Percentiles rank a stretch among this genome's conserved stretches.
These are phyloP conservation scores for Thelephora aurantiotincta DNA, from an alignment of 768 basidiomycete genomes.

Conservation along the genomic window DNA sequence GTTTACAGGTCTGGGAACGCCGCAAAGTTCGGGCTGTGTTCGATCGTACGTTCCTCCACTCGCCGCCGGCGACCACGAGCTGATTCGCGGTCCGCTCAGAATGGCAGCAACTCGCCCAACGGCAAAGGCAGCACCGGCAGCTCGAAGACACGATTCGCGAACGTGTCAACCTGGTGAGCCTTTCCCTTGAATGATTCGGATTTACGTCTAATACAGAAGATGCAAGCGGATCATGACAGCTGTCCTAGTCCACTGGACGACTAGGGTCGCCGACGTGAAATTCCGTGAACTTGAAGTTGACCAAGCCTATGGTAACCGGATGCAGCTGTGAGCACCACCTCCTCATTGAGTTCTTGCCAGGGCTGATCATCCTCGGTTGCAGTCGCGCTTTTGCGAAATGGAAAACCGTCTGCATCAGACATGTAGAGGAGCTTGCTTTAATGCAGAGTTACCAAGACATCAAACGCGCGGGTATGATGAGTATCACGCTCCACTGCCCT, in stretches of 20 bases:
- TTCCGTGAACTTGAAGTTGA: constrained; percentile 52
- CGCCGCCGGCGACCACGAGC: not conserved
- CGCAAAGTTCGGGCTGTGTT: constrained; percentile 22
- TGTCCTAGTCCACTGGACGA: constrained; percentile 48
- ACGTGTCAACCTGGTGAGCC: constrained; percentile 25
- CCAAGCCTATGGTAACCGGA: constrained; percentile 27
- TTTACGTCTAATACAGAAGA: not conserved
- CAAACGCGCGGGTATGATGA: constrained; percentile 53
- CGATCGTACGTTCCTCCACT: constrained; percentile 15
- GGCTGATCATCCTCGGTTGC: not conserved
- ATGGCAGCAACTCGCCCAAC: constrained; percentile 29
- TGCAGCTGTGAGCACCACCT: constrained; percentile 21
- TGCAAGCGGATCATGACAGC: constrained; percentile 37
- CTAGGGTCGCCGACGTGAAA: constrained; percentile 60
- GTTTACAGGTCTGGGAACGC: constrained; percentile 28
- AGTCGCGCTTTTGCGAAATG: constrained; percentile 57
- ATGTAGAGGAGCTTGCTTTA: constrained; percentile 60
- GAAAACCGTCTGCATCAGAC: constrained; percentile 45
- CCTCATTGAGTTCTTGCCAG: not conserved
- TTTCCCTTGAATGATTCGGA: not conserved
- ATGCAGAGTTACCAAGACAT: constrained; percentile 76
- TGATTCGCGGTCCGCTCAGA: constrained; percentile 17
- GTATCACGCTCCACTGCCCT: not conserved
- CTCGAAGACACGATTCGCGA: constrained; percentile 30
- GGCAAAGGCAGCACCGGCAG: constrained; percentile 24